These are phyloP conservation scores for Triticum monococcum DNA, from an alignment of 176 grass and related monocot genomes.

Conservation along the genomic window DNA sequence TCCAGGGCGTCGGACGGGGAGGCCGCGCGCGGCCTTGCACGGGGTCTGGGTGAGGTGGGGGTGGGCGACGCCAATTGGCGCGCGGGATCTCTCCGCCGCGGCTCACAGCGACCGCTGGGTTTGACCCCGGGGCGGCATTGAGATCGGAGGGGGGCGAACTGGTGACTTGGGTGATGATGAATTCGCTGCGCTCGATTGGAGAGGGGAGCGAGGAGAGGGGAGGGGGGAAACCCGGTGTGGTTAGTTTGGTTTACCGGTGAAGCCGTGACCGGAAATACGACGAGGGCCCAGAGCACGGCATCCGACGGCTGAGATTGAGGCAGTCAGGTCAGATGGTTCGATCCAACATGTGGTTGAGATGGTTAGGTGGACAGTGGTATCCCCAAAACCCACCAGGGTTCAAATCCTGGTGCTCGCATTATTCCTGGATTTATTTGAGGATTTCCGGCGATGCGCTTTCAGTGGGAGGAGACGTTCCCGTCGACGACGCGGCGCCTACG, in stretches of 20 bases:
- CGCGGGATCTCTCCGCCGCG: constrained; percentile 29
- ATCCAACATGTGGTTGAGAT: too few relatives aligned
- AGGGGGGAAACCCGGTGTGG: not conserved
- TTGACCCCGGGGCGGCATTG: constrained; percentile 37
- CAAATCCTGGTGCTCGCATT: too few relatives aligned
- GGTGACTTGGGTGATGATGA: not conserved
- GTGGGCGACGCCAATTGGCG: not conserved
- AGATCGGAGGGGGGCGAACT: constrained; percentile 6
- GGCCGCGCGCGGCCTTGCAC: constrained; percentile 40
- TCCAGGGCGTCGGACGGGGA: constrained; percentile 52
- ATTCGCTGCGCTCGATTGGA: constrained; percentile 16
- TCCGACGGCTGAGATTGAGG: too few relatives aligned
- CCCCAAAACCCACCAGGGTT: too few relatives aligned
- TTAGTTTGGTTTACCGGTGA: constrained; percentile 1
- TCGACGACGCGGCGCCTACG: too few relatives aligned
- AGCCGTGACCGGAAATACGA: not conserved
- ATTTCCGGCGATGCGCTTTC: too few relatives aligned
- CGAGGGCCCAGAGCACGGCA: not conserved
- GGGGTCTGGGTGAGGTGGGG: not conserved
- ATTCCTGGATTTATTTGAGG: too few relatives aligned
- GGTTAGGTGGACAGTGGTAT: too few relatives aligned
- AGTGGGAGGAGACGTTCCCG: too few relatives aligned
- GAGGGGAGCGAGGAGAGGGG: not conserved
- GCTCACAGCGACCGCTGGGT: constrained; percentile 35
- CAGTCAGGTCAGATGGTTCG: too few relatives aligned